Evolutionary conservation across 768 basidiomycete genomes (phyloP).

Genomic region (Hirschioporus abietinus): DNA sequence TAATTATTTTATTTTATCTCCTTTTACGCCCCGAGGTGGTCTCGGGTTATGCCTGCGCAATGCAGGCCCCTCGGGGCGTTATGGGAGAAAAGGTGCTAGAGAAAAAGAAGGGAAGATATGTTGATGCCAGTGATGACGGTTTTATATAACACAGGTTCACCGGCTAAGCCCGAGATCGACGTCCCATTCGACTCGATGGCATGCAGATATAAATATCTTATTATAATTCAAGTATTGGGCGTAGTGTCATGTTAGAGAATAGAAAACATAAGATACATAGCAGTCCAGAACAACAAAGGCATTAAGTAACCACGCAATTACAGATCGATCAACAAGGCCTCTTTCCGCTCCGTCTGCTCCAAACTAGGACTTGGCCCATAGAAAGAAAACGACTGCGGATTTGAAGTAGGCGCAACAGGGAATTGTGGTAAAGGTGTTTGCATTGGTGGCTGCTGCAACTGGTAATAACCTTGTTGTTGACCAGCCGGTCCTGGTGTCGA

Average conservation of each 20-base stretch:
- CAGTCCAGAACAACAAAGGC: background rate
- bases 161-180: no score
- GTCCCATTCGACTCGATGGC: no score
- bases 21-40: no score
- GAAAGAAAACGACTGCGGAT: conserved; percentile 48
- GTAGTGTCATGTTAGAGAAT: background rate
- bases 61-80: no score
- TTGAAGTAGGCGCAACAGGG: conserved; percentile 56
- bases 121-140: no score
- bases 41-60: no score
- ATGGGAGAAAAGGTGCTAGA: no score
- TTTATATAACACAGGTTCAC: no score
- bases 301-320: conserved; percentile 9
- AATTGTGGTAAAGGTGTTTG: conserved; percentile 45
- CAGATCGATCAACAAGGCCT: conserved; percentile 45
- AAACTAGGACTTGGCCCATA: conserved; percentile 43
- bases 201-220: no score
- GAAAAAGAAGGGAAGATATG: no score
- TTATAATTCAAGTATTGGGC: no score
- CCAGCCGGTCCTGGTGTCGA: conserved; percentile 4
- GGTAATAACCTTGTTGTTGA: conserved; percentile 15
- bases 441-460: conserved; percentile 24
- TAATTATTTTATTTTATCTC: no score
- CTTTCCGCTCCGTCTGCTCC: conserved; percentile 60
- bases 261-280: background rate